These are phyloP conservation scores for Fomitopsis serialis DNA, from an alignment of 768 basidiomycete species.

Conservation along the genomic window DNA sequence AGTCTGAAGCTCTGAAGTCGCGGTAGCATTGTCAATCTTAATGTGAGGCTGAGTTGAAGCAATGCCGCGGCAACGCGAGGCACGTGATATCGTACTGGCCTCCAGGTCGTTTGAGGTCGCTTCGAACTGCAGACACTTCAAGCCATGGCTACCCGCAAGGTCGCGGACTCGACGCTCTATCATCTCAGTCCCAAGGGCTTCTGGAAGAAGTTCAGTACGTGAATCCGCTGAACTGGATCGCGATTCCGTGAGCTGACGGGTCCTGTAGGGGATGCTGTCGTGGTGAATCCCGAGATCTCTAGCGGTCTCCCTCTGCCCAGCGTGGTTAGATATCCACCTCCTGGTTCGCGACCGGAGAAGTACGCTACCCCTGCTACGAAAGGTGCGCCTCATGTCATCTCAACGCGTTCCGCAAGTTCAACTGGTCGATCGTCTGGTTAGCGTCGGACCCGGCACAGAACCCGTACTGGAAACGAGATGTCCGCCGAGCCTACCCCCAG, in stretches of 20 bases:
- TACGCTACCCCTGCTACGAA: conserved; percentile 87
- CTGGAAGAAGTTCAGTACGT: conserved; percentile 94
- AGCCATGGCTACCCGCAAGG: conserved; percentile 69
- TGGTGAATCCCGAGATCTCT: conserved; percentile 87
- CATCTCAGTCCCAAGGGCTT: conserved; percentile 87
- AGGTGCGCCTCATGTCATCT: conserved; percentile 38
- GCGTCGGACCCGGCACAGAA: conserved; percentile 86
- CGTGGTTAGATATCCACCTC: conserved; percentile 77
- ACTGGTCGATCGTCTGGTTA: conserved; percentile 25
- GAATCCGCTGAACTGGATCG: not conserved
- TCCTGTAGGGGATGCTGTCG: conserved; percentile 68
- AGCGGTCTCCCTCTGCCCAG: conserved; percentile 77
- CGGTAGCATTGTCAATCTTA: too few relatives aligned
- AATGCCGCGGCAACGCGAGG: too few relatives aligned
- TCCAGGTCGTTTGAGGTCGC: not conserved
- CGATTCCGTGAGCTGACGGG: not conserved
- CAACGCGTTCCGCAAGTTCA: not conserved
- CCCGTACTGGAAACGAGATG: conserved; percentile 95
- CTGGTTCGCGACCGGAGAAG: conserved; percentile 81
- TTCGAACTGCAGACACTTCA: not conserved
- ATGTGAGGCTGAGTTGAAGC: too few relatives aligned
- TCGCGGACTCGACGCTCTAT: conserved; percentile 85
- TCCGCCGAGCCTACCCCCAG: conserved; percentile 88
- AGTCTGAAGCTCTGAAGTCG: too few relatives aligned
- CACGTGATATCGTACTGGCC: not conserved